These are phyloP conservation scores for Nidula microcarpa DNA, from an alignment of 768 basidiomycete genomes.

Conservation along the genomic window DNA sequence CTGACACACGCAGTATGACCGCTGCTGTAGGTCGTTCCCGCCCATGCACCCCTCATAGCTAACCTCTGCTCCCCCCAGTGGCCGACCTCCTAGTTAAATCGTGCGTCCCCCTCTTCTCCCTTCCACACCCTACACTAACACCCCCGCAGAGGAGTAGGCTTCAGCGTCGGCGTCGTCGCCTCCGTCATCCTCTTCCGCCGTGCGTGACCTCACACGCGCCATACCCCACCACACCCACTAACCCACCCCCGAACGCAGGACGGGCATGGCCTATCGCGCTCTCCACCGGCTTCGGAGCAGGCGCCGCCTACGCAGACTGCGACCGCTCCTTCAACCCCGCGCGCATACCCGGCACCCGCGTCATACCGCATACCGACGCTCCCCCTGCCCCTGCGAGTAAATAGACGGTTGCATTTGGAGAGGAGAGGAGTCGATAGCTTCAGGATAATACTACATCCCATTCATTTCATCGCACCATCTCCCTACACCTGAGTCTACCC, in stretches of 20 bases:
- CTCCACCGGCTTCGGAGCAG: constrained; percentile 82
- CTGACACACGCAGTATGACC: constrained; percentile 62
- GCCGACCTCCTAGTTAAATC: constrained; percentile 69
- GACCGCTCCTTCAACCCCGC: constrained; percentile 92
- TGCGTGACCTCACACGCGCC: constrained; percentile 38
- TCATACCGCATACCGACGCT: constrained; percentile 45
- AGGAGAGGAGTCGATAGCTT: no score
- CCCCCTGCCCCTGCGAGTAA: background rate
- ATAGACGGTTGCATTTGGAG: no score
- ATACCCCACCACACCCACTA: background rate
- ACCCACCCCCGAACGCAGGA: constrained; percentile 41
- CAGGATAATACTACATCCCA: no score
- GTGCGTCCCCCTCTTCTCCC: constrained; percentile 34
- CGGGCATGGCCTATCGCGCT: constrained; percentile 91
- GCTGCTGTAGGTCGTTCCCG: constrained; percentile 58
- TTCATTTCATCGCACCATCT: no score
- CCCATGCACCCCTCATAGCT: background rate
- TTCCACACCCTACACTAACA: constrained; percentile 2
- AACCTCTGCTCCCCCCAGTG: constrained; percentile 10
- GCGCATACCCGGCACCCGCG: constrained; percentile 78
- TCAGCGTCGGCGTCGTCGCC: constrained; percentile 83
- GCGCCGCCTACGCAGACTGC: constrained; percentile 88
- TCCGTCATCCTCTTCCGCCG: constrained; percentile 91
- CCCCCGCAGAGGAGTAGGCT: constrained; percentile 71
- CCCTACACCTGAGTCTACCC: no score